phyloP scores from a whole-genome alignment of 352 stramenopile species.

The Globisporangium cederbergense region DNA sequence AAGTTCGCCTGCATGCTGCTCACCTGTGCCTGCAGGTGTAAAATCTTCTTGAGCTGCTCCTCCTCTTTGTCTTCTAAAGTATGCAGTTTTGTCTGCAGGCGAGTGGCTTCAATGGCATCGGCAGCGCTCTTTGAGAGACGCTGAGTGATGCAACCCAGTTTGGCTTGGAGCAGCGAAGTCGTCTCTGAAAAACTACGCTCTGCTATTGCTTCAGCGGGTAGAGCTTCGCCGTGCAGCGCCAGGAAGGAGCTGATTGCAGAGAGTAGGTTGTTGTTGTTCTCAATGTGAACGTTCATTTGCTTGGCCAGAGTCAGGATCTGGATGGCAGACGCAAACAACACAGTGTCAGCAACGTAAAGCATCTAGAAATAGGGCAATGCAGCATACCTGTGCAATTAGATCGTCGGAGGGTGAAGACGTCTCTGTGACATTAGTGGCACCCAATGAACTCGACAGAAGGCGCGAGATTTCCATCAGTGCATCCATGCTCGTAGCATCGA shows the following conservation, averaged over 20 bases:
- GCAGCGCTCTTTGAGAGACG: conserved; percentile 7
- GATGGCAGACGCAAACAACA: not conserved
- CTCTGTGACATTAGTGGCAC: conserved; percentile 1
- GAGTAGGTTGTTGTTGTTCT: conserved; percentile 6
- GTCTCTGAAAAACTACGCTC: not conserved
- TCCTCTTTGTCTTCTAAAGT: conserved; percentile 21
- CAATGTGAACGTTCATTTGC: conserved; percentile 2
- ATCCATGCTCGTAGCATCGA: not conserved
- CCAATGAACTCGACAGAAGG: conserved; percentile 12
- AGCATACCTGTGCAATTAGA: conserved; percentile 20
- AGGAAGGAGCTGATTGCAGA: conserved; percentile 26
- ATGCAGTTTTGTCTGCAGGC: conserved; percentile 16
- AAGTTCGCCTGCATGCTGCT: conserved; percentile 23
- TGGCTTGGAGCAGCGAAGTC: not conserved
- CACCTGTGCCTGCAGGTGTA: conserved; percentile 30
- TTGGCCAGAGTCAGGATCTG: conserved; percentile 22
- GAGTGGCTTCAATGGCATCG: conserved; percentile 6
- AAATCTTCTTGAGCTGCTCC: conserved; percentile 25
- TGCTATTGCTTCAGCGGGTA: not conserved
- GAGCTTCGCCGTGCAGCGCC: conserved; percentile 17
- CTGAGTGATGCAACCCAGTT: conserved; percentile 17
- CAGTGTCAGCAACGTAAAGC: not conserved
- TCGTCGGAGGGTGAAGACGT: conserved; percentile 8
- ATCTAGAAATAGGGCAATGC: not conserved
- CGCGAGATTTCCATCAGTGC: conserved; percentile 19